A percentile compares a stretch with the other conserved stretches of the same genome.
Conservation (phyloP, 768 basidiomycete genomes). For the Tylopilus felleus region DNA sequence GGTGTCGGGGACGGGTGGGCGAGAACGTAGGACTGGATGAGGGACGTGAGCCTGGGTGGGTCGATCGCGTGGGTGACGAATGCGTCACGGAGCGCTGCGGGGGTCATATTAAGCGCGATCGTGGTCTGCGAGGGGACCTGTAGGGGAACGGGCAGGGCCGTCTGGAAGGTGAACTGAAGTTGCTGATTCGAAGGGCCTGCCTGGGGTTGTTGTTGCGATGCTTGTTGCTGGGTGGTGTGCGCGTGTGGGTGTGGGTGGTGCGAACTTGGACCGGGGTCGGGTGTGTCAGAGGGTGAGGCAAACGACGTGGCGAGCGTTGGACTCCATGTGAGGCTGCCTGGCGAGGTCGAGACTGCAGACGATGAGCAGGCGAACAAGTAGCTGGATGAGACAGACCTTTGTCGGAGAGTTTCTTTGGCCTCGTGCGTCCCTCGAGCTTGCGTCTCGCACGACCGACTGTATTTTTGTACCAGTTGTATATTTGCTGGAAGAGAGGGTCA, state of each 20-base stretch:
- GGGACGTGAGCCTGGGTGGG: conserved; percentile 45
- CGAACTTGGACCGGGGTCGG: conserved; percentile 32
- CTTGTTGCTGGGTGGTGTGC: conserved; percentile 1
- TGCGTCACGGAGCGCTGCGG: conserved; percentile 30
- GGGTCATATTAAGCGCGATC: conserved; percentile 29
- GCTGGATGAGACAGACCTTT: conserved; percentile 49
- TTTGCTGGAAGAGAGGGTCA: conserved; percentile 41
- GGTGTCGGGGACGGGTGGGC: conserved; percentile 50
- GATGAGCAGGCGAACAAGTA: too few species aligned
- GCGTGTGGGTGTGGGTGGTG: conserved; percentile 8
- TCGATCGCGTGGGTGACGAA: conserved; percentile 40
- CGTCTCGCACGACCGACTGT: conserved; percentile 59
- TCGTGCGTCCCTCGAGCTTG: conserved; percentile 53
- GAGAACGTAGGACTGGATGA: conserved; percentile 49
- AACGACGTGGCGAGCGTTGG: conserved; percentile 40
- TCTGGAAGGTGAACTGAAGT: conserved; percentile 44
- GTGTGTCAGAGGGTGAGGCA: conserved; percentile 19
- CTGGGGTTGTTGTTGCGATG: conserved; percentile 29
- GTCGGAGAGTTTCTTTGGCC: conserved; percentile 49
- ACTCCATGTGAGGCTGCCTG: conserved; percentile 36
- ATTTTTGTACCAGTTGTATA: conserved; percentile 75
- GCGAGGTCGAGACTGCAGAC: conserved; percentile 7
- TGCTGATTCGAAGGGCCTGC: conserved; percentile 32
- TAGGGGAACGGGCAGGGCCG: conserved; percentile 43
- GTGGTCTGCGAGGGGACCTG: conserved; percentile 13